Percentiles rank a stretch among this genome's conserved stretches.
These are phyloP conservation scores for Monascus ruber DNA, from an alignment of 2,329 filamentous ascomycete genomes.

Conservation along the genomic window DNA sequence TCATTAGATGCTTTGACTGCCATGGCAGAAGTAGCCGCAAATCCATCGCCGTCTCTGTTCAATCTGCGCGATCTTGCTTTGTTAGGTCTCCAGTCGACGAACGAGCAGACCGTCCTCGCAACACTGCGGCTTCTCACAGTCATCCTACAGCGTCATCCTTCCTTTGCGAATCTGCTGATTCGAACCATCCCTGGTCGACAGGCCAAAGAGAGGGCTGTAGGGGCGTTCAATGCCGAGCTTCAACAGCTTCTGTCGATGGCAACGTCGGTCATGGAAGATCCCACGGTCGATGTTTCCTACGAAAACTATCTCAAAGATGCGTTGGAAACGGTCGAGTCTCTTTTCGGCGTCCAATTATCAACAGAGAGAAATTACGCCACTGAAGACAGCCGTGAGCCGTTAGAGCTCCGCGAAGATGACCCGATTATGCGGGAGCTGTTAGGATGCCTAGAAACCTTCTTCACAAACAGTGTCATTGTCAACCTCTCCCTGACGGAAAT, in stretches of 20 bases:
- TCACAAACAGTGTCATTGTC: conserved; percentile 80
- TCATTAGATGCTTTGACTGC: conserved; percentile 79
- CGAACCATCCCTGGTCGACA: conserved; percentile 35
- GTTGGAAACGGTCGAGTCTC: conserved; percentile 39
- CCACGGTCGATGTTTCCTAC: conserved; percentile 31
- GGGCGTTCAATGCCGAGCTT: conserved; percentile 31
- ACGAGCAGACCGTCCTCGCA: conserved; percentile 78
- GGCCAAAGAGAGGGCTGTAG: conserved; percentile 22
- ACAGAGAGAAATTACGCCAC: conserved; percentile 16
- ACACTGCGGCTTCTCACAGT: conserved; percentile 79
- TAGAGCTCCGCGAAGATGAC: conserved; percentile 55
- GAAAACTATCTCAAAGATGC: conserved; percentile 37
- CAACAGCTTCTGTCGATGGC: conserved; percentile 26
- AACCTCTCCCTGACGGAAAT: conserved; percentile 81
- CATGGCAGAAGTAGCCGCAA: conserved; percentile 62
- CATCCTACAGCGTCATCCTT: conserved; percentile 76
- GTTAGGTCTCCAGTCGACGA: conserved; percentile 71
- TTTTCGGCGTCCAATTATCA: conserved; percentile 19
- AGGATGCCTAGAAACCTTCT: conserved; percentile 63
- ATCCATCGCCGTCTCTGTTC: conserved; percentile 75
- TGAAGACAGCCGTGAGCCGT: conserved; percentile 49
- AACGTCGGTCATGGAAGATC: conserved; percentile 25
- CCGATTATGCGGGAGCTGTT: conserved; percentile 42
- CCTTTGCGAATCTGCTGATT: conserved; percentile 64
- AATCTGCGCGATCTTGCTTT: conserved; percentile 85